Percentiles rank a stretch among this genome's conserved stretches.
Conservation (phyloP, 225 moss, liverwort and hornwort species). For the Polytrichum formosum region DNA sequence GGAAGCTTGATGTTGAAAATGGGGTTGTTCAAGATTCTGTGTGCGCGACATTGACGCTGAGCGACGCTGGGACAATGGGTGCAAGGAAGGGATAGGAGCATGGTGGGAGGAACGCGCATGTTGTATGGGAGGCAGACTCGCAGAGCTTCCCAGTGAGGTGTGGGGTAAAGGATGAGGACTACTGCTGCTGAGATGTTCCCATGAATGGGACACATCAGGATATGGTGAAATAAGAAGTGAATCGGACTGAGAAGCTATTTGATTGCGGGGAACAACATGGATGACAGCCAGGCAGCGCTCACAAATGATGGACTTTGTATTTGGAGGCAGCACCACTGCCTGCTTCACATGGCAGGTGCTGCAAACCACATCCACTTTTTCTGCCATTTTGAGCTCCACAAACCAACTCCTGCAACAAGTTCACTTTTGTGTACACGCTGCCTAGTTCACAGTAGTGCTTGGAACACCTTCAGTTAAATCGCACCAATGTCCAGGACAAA, state of each 20-base stretch:
- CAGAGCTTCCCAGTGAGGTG: slow-evolving; percentile 25
- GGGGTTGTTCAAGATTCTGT: slow-evolving; percentile 33
- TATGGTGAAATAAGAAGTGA: slow-evolving; percentile 5
- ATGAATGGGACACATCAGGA: slow-evolving; percentile 26
- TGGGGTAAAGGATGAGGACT: slow-evolving; percentile 18
- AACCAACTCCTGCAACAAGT: neutral
- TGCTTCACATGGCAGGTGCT: slow-evolving; percentile 36
- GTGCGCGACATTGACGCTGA: slow-evolving; percentile 47
- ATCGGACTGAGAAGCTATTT: slow-evolving; percentile 21
- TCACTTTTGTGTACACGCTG: neutral
- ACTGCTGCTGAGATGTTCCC: slow-evolving; percentile 15
- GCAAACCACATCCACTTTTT: slow-evolving; percentile 38
- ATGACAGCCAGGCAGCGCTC: slow-evolving; percentile 58
- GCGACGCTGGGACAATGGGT: slow-evolving; percentile 48
- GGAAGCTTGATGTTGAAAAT: slow-evolving; percentile 36
- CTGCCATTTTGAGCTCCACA: slow-evolving; percentile 25
- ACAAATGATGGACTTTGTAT: slow-evolving; percentile 44
- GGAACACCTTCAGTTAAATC: neutral
- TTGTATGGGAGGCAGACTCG: slow-evolving; percentile 24
- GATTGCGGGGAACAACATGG: slow-evolving; percentile 19
- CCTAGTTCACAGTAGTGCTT: neutral
- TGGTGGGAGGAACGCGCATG: slow-evolving; percentile 20
- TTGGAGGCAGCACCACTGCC: slow-evolving; percentile 31
- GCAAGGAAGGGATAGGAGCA: slow-evolving; percentile 38
- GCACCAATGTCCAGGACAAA: neutral